Base-by-base conservation (phyloP, 352 stramenopile genomes). In the Salisapilia sapeloensis region DNA sequence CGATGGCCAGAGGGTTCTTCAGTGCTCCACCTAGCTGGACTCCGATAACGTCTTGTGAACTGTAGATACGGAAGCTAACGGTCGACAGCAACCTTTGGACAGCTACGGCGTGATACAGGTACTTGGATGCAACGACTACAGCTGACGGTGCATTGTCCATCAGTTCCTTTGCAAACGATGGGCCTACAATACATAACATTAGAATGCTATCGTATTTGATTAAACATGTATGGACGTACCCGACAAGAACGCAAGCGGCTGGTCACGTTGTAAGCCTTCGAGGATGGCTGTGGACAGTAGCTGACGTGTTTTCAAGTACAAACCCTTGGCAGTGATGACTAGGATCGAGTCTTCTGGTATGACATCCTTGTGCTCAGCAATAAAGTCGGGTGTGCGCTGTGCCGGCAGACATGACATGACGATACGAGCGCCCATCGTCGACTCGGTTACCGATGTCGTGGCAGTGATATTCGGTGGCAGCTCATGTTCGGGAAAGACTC, bases 1-100 rank as follows among this genome's bases (percentile, higher is more conserved):
- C 93, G 26, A 98, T 84, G 7, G 94, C 94, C 52, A 98, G 85
- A 2, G 96, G 90, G 57, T 99, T 98, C 58, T 98, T 99, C 26
- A 98, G 75, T 10, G 92, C 93, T 6, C 93, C 94, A 26, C 93
- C 92, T 21, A 98, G 67, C 53, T 98, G 92, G 15, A 98, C 85
- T 35, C 94, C 94, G 43, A 97, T 80, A 33, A 94, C 82, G 59
- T 97, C 92, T 36, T 85, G 69, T 4, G 69, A 85, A 44, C 65
- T 85, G 66, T 97, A 98, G 24, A 95, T 80, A 30, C 89, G 82
- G 48, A 98, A 97, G 39, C 84, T 60, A 15, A 93, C 63, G 26
- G 82, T 89, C 23, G 65, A 91, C 24, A 96, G 58, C 6, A 58
- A 38, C 6, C 60, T 55, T 48, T 95, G 82, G 27, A 94, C 74